phyloP scores from a whole-genome alignment of 2,329 filamentous ascomycete genomes.

The Cladophialophora bantiana region DNA sequence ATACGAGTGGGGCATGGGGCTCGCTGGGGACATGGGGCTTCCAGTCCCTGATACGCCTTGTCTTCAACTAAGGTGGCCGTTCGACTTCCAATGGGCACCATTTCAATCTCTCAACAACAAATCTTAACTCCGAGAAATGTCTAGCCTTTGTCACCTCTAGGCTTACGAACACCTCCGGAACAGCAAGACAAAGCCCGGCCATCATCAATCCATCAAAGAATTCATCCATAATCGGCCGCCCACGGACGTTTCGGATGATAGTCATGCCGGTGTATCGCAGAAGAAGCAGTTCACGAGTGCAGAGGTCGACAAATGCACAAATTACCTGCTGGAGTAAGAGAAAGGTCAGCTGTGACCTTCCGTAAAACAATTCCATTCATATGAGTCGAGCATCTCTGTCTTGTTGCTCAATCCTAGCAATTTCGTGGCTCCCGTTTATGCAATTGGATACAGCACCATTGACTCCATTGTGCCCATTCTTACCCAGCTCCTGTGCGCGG shows the following conservation, averaged over 20 bases:
- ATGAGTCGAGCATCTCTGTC: background rate
- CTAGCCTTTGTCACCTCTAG: background rate
- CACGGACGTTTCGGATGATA: background rate
- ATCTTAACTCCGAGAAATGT: background rate
- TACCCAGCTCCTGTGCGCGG: constrained; percentile 6
- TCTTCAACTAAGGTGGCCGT: background rate
- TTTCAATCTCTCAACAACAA: background rate
- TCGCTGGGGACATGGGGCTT: background rate
- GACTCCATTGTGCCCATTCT: constrained; percentile 8
- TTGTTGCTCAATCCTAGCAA: background rate
- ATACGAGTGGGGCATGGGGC: background rate
- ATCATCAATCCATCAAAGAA: background rate
- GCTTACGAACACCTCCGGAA: background rate
- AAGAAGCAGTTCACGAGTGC: background rate
- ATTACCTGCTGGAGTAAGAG: background rate
- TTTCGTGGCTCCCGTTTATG: constrained; percentile 6
- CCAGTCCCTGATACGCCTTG: background rate
- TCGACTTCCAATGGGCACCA: background rate
- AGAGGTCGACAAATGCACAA: background rate
- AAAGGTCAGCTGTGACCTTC: background rate
- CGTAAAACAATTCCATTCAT: no score
- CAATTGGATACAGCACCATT: constrained; percentile 19
- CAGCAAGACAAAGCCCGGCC: background rate
- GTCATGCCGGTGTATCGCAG: background rate
- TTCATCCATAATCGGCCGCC: background rate